phyloP scores from a whole-genome alignment of 345 rosid species.

The Aquilaria yunnanensis region DNA sequence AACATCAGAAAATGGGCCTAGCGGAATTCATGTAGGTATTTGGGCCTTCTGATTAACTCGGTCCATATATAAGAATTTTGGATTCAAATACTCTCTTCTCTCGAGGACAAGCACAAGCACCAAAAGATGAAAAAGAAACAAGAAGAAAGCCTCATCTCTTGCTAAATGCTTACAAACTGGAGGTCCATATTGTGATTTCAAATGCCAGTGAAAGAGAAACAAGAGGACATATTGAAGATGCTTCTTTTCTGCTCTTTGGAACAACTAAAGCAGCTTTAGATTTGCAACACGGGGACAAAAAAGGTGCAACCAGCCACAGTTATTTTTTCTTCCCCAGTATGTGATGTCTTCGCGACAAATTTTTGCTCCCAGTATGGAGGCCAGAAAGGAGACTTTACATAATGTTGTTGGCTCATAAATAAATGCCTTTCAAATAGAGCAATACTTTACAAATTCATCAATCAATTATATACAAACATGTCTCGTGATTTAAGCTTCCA shows the following conservation, averaged over 20 bases:
- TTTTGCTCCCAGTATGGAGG: slow-evolving; percentile 28
- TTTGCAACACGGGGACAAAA: slow-evolving; percentile 6
- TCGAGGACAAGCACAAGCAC: no score
- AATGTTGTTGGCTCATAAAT: slow-evolving; percentile 19
- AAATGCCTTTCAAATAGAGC: background rate
- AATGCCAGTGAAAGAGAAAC: slow-evolving; percentile 11
- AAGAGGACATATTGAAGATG: slow-evolving; percentile 9
- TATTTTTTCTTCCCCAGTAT: background rate
- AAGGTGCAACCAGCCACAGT: background rate
- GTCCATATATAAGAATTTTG: no score
- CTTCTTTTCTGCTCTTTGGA: slow-evolving; percentile 23
- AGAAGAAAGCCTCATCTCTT: no score
- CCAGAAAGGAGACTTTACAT: slow-evolving; percentile 21
- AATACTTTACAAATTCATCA: no score
- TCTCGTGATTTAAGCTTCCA: no score
- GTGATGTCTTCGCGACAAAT: slow-evolving; percentile 13
- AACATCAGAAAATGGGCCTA: no score
- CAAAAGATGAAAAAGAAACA: no score
- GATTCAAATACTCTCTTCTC: no score
- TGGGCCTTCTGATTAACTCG: no score
- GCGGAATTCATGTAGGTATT: no score
- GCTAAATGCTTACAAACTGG: background rate
- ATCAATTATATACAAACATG: no score
- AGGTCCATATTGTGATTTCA: background rate
- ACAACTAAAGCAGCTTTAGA: slow-evolving; percentile 23